Evolutionary conservation across 345 rosid species (phyloP).

Genomic region (Arabidopsis suecica): DNA sequence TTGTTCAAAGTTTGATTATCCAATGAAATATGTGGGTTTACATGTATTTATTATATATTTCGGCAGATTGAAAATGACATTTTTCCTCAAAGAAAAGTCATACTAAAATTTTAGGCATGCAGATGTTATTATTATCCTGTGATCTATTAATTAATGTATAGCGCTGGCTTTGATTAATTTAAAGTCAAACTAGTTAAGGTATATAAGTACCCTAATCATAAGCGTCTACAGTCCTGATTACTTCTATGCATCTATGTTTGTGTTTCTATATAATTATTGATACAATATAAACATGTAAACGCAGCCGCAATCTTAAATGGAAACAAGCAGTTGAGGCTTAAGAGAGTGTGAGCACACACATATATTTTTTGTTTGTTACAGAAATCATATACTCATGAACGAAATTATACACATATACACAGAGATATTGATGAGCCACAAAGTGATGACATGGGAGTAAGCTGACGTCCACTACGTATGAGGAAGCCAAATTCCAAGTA

Average conservation of each 20-base stretch:
- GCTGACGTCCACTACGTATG: neutral
- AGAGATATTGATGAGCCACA: neutral
- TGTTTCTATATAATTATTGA: neutral
- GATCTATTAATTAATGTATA: neutral
- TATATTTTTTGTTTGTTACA: too few species aligned
- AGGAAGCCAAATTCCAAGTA: neutral
- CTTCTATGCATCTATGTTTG: neutral
- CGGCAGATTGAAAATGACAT: neutral
- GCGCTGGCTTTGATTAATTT: neutral
- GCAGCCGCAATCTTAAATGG: neutral
- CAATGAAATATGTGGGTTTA: neutral
- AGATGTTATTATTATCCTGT: neutral
- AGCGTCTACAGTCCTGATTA: neutral
- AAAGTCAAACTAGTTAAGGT: neutral
- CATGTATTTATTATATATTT: slow-evolving; percentile 7
- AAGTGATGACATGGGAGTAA: neutral
- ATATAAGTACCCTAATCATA: slow-evolving; percentile 18
- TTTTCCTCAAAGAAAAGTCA: slow-evolving; percentile 6
- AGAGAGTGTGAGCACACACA: neutral
- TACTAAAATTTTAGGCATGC: neutral
- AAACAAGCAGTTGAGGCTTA: slow-evolving; percentile 6
- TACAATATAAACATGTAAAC: slow-evolving; percentile 1
- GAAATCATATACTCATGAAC: neutral
- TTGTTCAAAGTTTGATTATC: neutral
- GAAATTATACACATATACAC: neutral